These are phyloP conservation scores for Durusdinium trenchii DNA, from an alignment of 73 alveolate genomes.

Conservation along the genomic window DNA sequence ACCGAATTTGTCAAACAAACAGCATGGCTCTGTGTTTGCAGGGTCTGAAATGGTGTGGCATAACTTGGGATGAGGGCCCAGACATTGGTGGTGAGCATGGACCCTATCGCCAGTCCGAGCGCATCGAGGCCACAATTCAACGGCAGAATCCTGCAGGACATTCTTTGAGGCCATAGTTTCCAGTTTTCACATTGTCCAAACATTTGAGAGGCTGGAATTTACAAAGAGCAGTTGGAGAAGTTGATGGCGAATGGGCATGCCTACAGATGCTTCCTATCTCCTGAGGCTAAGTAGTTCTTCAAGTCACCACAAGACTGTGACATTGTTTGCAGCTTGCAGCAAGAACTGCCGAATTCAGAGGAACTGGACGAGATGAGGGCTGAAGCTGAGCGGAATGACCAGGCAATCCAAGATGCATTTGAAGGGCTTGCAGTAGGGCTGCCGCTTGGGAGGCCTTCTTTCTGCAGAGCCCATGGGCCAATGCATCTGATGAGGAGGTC, in stretches of 20 bases:
- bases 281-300: constrained; percentile 14
- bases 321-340: not conserved
- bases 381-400: constrained; percentile 80
- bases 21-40: not conserved
- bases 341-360: constrained; percentile 18
- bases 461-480: constrained; percentile 92
- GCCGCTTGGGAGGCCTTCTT: constrained; percentile 60
- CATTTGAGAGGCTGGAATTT: constrained; percentile 63
- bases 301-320: not conserved
- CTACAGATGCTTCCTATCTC: constrained; percentile 79
- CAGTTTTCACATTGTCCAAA: not conserved
- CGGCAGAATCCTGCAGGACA: constrained; percentile 1
- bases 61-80: constrained; percentile 95
- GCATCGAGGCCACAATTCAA: constrained; percentile 29
- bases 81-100: constrained; percentile 67
- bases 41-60: constrained; percentile 95
- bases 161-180: not conserved
- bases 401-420: not conserved
- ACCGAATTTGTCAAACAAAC: not conserved
- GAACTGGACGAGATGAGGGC: constrained; percentile 94
- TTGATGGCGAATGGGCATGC: constrained; percentile 79
- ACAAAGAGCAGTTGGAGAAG: constrained; percentile 70
- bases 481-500: constrained; percentile 89
- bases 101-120: constrained; percentile 95
- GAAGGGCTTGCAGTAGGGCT: not conserved